phyloP scores from a whole-genome alignment of 1,139 yeast genomes.

The Blastobotrys elegans region DNA sequence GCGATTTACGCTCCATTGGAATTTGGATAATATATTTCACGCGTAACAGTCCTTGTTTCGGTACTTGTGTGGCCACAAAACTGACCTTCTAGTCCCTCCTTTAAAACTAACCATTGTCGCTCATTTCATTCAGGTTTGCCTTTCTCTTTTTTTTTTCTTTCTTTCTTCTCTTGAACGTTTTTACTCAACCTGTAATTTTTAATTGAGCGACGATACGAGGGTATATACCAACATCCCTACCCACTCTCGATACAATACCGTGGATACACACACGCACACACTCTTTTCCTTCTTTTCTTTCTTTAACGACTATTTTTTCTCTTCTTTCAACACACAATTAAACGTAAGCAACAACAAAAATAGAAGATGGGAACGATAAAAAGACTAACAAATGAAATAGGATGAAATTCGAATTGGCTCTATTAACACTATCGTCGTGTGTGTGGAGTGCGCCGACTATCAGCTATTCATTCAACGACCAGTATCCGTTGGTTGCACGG shows the following conservation, averaged over 20 bases:
- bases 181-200: neutral
- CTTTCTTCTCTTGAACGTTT: neutral
- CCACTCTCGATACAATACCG: neutral
- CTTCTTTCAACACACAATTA: neutral
- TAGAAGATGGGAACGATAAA: neutral
- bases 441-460: constrained; percentile 26
- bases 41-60: neutral
- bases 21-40: neutral
- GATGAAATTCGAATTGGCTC: neutral
- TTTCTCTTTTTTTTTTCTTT: constrained; percentile 4
- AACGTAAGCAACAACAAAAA: neutral
- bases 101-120: constrained; percentile 2
- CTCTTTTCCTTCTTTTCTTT: neutral
- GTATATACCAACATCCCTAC: neutral
- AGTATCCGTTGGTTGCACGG: constrained; percentile 84
- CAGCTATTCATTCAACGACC: constrained; percentile 78
- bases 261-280: neutral
- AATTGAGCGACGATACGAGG: no score
- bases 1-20: neutral
- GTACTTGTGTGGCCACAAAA: neutral
- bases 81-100: neutral
- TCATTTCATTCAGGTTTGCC: neutral
- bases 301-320: neutral
- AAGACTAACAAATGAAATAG: neutral
- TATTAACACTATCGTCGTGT: neutral